These are phyloP conservation scores for Scutellaria baicalensis DNA, from an alignment of 257 asterid species.

Conservation along the genomic window DNA sequence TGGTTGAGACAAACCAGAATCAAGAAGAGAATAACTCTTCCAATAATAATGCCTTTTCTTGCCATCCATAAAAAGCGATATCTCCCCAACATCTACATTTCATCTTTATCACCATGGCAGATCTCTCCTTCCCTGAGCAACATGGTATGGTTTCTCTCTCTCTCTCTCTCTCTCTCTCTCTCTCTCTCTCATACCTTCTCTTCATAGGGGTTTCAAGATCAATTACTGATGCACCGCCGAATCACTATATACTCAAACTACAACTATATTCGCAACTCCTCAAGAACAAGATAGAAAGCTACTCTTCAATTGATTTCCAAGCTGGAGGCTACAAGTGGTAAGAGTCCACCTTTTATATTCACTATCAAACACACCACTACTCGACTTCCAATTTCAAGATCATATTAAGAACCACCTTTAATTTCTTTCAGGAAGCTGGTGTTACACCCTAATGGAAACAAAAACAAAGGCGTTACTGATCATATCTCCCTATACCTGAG, in stretches of 20 bases:
- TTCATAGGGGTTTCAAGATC: conserved; percentile 17
- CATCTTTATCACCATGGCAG: conserved; percentile 3
- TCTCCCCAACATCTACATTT: no score
- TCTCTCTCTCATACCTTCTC: neutral
- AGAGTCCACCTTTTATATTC: no score
- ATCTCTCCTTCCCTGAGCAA: conserved; percentile 6
- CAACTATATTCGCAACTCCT: conserved; percentile 38
- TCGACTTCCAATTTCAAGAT: neutral
- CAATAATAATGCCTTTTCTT: neutral
- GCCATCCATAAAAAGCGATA: neutral
- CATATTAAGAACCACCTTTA: neutral
- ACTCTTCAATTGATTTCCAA: conserved; percentile 35
- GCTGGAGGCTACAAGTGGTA: conserved; percentile 81
- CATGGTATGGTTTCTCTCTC: conserved; percentile 8
- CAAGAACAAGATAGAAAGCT: conserved; percentile 39
- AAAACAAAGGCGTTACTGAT: conserved; percentile 40
- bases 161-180: neutral
- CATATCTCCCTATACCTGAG: conserved; percentile 49
- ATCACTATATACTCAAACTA: conserved; percentile 37
- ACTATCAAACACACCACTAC: neutral
- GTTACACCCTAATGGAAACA: conserved; percentile 65
- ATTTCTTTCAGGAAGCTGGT: conserved; percentile 44
- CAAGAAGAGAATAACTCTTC: conserved; percentile 11
- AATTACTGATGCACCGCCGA: conserved; percentile 41
- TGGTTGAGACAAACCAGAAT: neutral